A percentile compares a stretch with the other conserved stretches of the same genome.
Evolutionary conservation across 1,284 basidiomycete species (phyloP).

Genomic region (Singerocomus rubriflavus): DNA sequence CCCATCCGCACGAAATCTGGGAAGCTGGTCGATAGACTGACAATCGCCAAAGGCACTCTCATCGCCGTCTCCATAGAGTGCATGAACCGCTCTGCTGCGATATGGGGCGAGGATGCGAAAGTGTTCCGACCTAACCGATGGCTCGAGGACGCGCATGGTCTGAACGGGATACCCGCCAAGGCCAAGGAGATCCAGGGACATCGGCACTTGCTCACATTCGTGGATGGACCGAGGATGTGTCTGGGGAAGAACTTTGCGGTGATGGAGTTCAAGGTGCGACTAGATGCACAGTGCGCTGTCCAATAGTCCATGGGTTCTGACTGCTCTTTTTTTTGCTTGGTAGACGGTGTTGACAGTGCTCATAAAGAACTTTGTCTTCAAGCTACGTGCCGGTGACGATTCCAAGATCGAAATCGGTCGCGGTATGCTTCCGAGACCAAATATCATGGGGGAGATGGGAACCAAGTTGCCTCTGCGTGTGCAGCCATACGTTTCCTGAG

Average conservation of each 20-base stretch:
- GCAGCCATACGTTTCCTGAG: background rate
- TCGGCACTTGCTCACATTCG: constrained; percentile 40
- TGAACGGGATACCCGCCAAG: constrained; percentile 16
- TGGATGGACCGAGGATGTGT: constrained; percentile 40
- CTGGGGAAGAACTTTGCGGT: constrained; percentile 41
- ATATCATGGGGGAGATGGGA: constrained; percentile 17
- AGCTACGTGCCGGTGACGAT: constrained; percentile 15
- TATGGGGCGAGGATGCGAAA: constrained; percentile 43
- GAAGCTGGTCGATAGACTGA: constrained; percentile 35
- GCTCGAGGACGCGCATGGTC: constrained; percentile 23
- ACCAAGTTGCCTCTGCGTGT: constrained; percentile 17
- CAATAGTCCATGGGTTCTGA: background rate
- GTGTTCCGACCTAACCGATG: constrained; percentile 38
- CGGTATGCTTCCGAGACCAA: constrained; percentile 18
- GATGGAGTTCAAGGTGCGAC: constrained; percentile 44
- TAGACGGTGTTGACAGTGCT: constrained; percentile 14
- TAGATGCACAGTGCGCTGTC: background rate
- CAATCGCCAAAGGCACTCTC: constrained; percentile 42
- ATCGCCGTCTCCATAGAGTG: constrained; percentile 40
- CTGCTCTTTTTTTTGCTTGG: background rate
- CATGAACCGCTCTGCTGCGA: constrained; percentile 45
- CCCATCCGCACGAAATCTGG: constrained; percentile 32
- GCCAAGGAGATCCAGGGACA: constrained; percentile 40
- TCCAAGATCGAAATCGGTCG: constrained; percentile 15
- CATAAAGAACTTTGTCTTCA: constrained; percentile 19